Base-by-base conservation (phyloP, 2,329 filamentous ascomycete species). In the Kalmusia sp. region DNA sequence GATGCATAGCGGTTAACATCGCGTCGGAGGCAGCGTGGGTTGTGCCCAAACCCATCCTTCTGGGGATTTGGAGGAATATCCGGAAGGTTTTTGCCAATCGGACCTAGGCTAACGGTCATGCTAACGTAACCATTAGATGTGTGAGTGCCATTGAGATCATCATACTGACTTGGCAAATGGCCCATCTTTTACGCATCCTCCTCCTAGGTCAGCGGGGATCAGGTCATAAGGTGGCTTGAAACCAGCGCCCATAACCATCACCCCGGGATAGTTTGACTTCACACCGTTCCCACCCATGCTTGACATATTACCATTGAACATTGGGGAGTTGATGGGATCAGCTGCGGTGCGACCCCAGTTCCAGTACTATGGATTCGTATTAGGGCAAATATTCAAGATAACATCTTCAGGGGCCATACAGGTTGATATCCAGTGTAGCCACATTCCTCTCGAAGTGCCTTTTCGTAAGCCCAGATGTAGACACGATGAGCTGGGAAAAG, bases 221-320 rank as follows among this genome's bases (percentile, higher is more conserved):
- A 59, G 64, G 49, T 76, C 58, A 35, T 59, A 64, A 6, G 65
- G 65, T 1, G 41, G 31, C 7, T 55, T 41, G 49, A 59, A 61
- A 4, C 49, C 44, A 4, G 14, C 33, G 21, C 44, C 46, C 19
- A 41, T 56, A 1, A 56, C 40, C 27, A 33, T 41, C 6, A 65
- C 45, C 14, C 60, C 62, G 6, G 58, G 45, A 43, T 63, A 65
- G 44, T 60, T 38, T 6, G 49, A 31, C 14, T 58, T 59, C 3
- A 52, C 63, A 30, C 81, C 81, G 49, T 83, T 79, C 22, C 80
- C 79, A 28, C 77, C 52, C 63, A 69, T 69, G 27, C 76, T 71
- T 53, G 78, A 80, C 40, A 76, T 77, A 58, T 78, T 80, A 37
- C 83, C 83, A 59, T 83, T 81, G 58, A 85, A 85, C 44, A 85